Evolutionary conservation across 768 basidiomycete species (phyloP).

Genomic region (Phanerodontia chrysosporium): DNA sequence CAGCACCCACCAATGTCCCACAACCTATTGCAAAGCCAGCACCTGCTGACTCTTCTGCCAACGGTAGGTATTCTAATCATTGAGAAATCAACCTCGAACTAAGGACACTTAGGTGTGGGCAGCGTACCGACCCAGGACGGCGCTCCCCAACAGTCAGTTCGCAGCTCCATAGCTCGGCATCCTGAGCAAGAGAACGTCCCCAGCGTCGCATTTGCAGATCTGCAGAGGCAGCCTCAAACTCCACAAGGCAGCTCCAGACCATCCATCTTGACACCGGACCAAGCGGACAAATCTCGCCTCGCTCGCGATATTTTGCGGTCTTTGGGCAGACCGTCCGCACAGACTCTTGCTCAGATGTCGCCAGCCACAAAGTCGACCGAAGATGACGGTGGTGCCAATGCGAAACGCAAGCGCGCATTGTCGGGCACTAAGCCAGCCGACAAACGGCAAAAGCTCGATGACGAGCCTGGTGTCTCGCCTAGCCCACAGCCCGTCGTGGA

Average conservation of each 20-base stretch:
- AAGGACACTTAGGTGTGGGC: not conserved
- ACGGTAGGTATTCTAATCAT: too few species aligned
- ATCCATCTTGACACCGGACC: not conserved
- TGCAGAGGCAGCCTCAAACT: not conserved
- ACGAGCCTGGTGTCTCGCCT: not conserved
- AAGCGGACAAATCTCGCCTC: conserved; percentile 19
- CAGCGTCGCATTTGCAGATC: not conserved
- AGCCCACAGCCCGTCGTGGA: not conserved
- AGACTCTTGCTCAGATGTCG: not conserved
- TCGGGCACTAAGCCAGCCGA: not conserved
- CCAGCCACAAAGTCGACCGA: not conserved
- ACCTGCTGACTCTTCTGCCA: too few species aligned
- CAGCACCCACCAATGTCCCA: too few species aligned
- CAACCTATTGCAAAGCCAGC: too few species aligned
- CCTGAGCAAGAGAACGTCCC: not conserved
- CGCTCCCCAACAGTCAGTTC: not conserved
- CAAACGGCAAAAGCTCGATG: not conserved
- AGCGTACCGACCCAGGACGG: not conserved
- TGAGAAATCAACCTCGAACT: too few species aligned
- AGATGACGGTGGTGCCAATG: not conserved
- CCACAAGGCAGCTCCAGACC: not conserved
- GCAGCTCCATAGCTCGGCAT: not conserved
- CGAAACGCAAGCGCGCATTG: not conserved
- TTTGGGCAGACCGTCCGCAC: conserved; percentile 30
- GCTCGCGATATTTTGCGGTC: conserved; percentile 56